Conservation (phyloP, 2,329 filamentous ascomycete genomes). For the Fusarium sp. region DNA sequence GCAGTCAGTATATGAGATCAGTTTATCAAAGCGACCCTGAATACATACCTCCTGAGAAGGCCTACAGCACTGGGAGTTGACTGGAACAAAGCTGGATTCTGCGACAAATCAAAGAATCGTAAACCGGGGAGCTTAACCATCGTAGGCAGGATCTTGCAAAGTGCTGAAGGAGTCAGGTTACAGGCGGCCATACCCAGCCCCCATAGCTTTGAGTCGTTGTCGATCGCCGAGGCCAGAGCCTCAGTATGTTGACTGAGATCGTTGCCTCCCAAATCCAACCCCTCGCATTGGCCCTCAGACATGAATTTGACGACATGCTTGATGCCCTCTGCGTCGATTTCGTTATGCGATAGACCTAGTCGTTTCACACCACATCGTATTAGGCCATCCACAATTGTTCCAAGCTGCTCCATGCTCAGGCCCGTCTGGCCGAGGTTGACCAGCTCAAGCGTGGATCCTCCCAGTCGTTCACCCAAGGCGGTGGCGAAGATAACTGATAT, state of each 20-base stretch:
- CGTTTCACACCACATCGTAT: slow-evolving; percentile 80
- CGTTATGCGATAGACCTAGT: slow-evolving; percentile 85
- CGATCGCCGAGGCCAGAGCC: slow-evolving; percentile 63
- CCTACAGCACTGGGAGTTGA: slow-evolving; percentile 77
- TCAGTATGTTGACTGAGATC: slow-evolving; percentile 69
- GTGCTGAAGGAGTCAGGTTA: slow-evolving; percentile 76
- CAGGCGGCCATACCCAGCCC: slow-evolving; percentile 89
- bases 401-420: slow-evolving; percentile 75
- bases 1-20: slow-evolving; percentile 16
- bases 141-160: slow-evolving; percentile 80
- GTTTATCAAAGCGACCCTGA: background rate
- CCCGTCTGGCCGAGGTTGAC: slow-evolving; percentile 85
- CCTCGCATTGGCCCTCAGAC: slow-evolving; percentile 80
- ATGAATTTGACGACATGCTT: slow-evolving; percentile 82
- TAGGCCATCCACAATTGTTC: slow-evolving; percentile 83
- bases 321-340: slow-evolving; percentile 78
- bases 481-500: slow-evolving; percentile 74
- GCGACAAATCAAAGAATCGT: slow-evolving; percentile 90
- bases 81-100: slow-evolving; percentile 85
- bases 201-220: slow-evolving; percentile 71
- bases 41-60: slow-evolving; percentile 75
- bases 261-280: slow-evolving; percentile 89
- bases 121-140: slow-evolving; percentile 77
- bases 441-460: slow-evolving; percentile 80
- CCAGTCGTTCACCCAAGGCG: slow-evolving; percentile 80